Conservation (phyloP, 192 early-diverging fungal genomes). For the Linderina pennispora region DNA sequence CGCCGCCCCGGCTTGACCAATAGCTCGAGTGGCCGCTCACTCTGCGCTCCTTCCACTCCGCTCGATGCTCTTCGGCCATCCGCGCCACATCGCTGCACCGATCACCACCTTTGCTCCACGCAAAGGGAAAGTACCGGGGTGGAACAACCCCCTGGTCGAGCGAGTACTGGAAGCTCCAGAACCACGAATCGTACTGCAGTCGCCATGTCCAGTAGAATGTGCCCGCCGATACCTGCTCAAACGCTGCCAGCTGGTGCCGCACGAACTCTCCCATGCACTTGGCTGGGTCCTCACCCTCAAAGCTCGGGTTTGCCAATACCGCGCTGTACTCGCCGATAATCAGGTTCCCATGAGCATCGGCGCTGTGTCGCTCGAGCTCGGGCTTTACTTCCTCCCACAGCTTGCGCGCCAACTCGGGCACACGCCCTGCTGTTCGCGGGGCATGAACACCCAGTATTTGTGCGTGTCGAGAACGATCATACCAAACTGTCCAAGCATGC, state of each 20-base stretch:
- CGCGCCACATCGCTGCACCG: no score
- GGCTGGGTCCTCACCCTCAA: slow-evolving; percentile 6
- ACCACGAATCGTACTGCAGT: slow-evolving; percentile 8
- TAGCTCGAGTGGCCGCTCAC: slow-evolving; percentile 4
- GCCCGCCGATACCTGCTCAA: slow-evolving; percentile 3
- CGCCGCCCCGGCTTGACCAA: slow-evolving; percentile 1
- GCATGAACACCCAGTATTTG: slow-evolving; percentile 8
- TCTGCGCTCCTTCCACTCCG: slow-evolving; percentile 1
- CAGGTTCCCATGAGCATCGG: slow-evolving; percentile 2
- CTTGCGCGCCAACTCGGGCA: neutral
- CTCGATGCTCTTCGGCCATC: neutral
- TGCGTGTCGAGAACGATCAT: slow-evolving; percentile 7
- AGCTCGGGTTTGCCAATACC: slow-evolving; percentile 7
- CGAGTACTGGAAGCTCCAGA: slow-evolving; percentile 13
- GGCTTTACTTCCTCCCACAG: slow-evolving; percentile 1
- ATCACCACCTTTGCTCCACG: no score
- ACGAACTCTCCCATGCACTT: slow-evolving; percentile 4
- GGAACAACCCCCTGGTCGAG: slow-evolving; percentile 1
- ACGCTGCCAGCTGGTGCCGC: neutral
- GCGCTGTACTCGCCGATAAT: slow-evolving; percentile 11
- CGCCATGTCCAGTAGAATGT: slow-evolving; percentile 10
- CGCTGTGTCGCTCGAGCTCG: slow-evolving; percentile 1
- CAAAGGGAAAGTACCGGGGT: slow-evolving; percentile 4
- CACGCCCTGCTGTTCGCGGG: slow-evolving; percentile 2
- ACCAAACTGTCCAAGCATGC: neutral